Evolutionary conservation across 371 early-diverging fungal species (phyloP).

Genomic region (Mortierella sp.): DNA sequence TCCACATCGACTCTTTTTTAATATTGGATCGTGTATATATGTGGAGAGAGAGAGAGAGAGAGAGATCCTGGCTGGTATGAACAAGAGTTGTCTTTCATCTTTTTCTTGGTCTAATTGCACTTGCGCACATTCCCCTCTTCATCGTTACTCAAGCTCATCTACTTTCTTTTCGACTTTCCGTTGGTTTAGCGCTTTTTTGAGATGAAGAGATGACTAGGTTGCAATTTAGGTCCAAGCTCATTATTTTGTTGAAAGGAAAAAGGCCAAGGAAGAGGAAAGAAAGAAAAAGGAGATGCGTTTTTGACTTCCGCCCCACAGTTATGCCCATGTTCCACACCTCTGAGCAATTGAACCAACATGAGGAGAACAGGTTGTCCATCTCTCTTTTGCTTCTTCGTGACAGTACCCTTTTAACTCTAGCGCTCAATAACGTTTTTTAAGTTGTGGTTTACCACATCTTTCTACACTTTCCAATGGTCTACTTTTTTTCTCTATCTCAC

Average conservation of each 20-base stretch:
- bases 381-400: neutral
- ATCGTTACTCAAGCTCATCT: neutral
- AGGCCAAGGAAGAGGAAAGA: neutral
- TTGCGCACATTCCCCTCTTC: conserved; percentile 8
- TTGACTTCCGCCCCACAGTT: neutral
- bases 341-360: neutral
- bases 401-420: no score
- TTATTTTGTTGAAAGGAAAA: neutral
- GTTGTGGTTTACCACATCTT: no score
- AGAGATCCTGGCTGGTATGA: neutral
- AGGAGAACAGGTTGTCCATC: neutral
- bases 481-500: no score
- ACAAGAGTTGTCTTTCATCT: neutral
- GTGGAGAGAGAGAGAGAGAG: neutral
- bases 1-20: neutral
- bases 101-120: neutral
- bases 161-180: neutral
- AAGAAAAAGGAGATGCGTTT: neutral
- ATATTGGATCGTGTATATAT: neutral
- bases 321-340: neutral
- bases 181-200: neutral
- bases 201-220: neutral
- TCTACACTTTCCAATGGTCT: neutral
- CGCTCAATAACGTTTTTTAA: no score
- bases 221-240: neutral